Evolutionary conservation across 2,329 filamentous ascomycete species (phyloP).

Genomic region (Monascus ruber): DNA sequence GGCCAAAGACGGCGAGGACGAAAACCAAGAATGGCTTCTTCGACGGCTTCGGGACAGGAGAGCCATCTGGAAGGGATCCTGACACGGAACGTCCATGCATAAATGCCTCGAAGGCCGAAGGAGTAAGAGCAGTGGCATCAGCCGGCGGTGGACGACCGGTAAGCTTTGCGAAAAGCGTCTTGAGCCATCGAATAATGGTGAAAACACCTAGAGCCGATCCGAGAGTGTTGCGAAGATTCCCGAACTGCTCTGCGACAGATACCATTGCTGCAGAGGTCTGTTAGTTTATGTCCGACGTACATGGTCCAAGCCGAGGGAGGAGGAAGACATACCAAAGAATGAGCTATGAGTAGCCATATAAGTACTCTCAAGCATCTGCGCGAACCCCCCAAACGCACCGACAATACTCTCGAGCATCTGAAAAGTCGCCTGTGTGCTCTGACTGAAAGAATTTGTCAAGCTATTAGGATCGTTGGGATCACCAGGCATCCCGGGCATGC

Average conservation of each 20-base stretch:
- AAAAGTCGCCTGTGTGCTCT: constrained; percentile 92
- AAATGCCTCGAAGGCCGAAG: constrained; percentile 82
- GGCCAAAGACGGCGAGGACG: constrained; percentile 81
- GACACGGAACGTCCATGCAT: constrained; percentile 50
- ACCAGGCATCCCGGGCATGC: constrained; percentile 38
- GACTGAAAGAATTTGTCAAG: constrained; percentile 87
- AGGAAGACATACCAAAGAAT: constrained; percentile 70
- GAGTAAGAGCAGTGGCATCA: constrained; percentile 75
- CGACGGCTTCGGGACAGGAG: constrained; percentile 60
- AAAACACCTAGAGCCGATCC: constrained; percentile 93
- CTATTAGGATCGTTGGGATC: constrained; percentile 84
- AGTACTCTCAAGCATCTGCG: constrained; percentile 98
- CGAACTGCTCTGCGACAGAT: constrained; percentile 93
- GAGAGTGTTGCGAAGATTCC: constrained; percentile 82
- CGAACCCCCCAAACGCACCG: constrained; percentile 90
- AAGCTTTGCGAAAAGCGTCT: constrained; percentile 80
- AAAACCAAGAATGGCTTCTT: constrained; percentile 97
- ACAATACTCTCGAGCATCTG: constrained; percentile 98
- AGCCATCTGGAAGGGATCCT: constrained; percentile 51
- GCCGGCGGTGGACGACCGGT: constrained; percentile 85
- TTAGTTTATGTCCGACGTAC: constrained; percentile 7
- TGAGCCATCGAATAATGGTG: constrained; percentile 87
- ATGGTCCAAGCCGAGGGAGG: not conserved
- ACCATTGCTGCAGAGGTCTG: constrained; percentile 65
- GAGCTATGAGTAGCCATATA: constrained; percentile 99